Base-by-base conservation (phyloP, 768 basidiomycete genomes). In the Lentinula lateritia region DNA sequence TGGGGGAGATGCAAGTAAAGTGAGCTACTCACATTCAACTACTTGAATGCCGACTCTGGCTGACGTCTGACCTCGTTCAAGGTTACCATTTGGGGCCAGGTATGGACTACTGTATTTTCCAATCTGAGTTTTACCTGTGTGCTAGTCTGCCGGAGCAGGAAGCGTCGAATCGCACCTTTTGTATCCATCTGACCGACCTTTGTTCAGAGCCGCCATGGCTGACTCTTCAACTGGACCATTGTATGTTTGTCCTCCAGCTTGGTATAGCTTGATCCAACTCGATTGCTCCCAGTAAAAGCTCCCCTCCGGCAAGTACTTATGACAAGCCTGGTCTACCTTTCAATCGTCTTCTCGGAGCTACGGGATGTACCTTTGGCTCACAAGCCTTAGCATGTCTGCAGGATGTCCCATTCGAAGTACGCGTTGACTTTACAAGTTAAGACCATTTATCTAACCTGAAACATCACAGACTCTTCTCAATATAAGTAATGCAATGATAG, bases 1-100 rank as follows among this genome's bases (percentile, higher is more conserved):
- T 66, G 87, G 87, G 12, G 88, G 88, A 0, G 82, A 88, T 70
- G 80, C 82, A 13, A 64, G 71, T 12, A 87, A 85, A 72, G 84
- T 77, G 66, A 34, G 66, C 60, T 6, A 28, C 6, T 23, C 32
- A 28, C 13, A 42, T 38, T 39, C 12, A 23, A 13, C 18, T 8
- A 9, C 38, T 39, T 39, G 15, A 0, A 54, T 28, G 28, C 3
- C 16, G 5, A 42, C 41, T 35, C 28, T 15, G n/a, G 35, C 20
- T 57, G n/a, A 15, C 20, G 60, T 46, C 35, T 39, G 6, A 12
- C 42, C 20, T 20, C 38, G 34, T 5, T 28, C 28, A 43, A 83
- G 81, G 80, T 82, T 2, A 83, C 83, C 13, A 82, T 82, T 16
- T 84, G 82, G 82, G 83, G 82, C 1, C 80, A 82, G 71, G 81